These are phyloP conservation scores for Ceratobasidium sp. DNA, from an alignment of 1,284 basidiomycete genomes.

Conservation along the genomic window DNA sequence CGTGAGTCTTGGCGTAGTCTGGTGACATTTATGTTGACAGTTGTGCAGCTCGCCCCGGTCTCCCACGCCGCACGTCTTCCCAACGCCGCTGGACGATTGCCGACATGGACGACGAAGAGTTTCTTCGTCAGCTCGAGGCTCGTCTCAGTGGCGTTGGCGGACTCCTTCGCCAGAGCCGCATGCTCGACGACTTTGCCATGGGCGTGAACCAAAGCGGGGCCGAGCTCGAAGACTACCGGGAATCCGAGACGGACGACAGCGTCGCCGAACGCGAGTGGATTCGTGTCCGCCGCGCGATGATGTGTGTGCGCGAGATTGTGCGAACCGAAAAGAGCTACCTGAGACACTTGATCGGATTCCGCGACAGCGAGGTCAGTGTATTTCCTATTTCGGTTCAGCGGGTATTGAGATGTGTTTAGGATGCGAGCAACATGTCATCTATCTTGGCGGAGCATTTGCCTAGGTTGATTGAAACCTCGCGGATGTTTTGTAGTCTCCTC, in stretches of 20 bases:
- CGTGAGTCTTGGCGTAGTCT: neutral
- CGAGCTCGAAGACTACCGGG: constrained; percentile 45
- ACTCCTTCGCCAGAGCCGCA: constrained; percentile 48
- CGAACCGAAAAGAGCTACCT: constrained; percentile 70
- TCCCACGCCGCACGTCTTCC: constrained; percentile 32
- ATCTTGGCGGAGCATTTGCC: constrained; percentile 61
- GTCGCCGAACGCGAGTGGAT: constrained; percentile 56
- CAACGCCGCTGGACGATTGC: constrained; percentile 51
- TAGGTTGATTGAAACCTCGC: constrained; percentile 58
- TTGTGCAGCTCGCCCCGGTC: constrained; percentile 29
- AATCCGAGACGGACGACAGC: constrained; percentile 41
- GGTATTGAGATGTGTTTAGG: neutral
- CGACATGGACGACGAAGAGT: constrained; percentile 52
- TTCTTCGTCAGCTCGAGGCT: constrained; percentile 50
- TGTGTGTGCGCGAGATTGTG: constrained; percentile 67
- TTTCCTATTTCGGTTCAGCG: neutral
- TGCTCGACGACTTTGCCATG: constrained; percentile 41
- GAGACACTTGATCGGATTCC: constrained; percentile 56
- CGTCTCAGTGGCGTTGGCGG: constrained; percentile 19
- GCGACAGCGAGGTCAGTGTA: constrained; percentile 52
- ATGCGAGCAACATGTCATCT: constrained; percentile 40
- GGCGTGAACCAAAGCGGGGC: constrained; percentile 38
- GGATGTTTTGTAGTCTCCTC: constrained; percentile 56
- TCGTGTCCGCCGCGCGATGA: constrained; percentile 61
- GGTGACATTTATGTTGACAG: neutral